Conservation (phyloP, 768 basidiomycete genomes). For the Podaxis sp. region DNA sequence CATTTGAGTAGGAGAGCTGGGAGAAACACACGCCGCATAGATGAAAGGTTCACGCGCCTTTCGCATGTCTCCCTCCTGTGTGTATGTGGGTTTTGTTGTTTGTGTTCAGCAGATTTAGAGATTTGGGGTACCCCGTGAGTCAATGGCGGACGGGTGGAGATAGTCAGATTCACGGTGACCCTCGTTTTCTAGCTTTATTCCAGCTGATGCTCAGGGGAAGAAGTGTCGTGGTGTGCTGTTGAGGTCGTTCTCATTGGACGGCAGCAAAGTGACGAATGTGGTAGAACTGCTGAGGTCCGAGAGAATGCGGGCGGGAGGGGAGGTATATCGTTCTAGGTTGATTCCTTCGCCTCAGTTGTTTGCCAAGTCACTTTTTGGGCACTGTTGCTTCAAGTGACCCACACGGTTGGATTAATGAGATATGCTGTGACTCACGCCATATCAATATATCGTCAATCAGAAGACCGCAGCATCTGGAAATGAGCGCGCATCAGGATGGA, state of each 20-base stretch:
- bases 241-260: not conserved
- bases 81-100: not conserved
- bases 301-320: too few relatives aligned
- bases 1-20: not conserved
- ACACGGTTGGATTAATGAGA: too few relatives aligned
- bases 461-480: too few relatives aligned
- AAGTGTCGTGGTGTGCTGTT: not conserved
- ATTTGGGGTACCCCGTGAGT: not conserved
- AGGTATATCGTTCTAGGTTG: too few relatives aligned
- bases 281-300: too few relatives aligned
- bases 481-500: too few relatives aligned
- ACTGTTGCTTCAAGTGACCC: too few relatives aligned
- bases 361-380: too few relatives aligned
- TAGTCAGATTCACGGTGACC: not conserved
- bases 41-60: not conserved
- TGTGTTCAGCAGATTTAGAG: not conserved
- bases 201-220: not conserved
- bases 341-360: too few relatives aligned
- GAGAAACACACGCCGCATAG: not conserved
- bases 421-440: too few relatives aligned
- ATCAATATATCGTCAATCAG: too few relatives aligned
- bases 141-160: not conserved
- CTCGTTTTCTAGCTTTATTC: not conserved
- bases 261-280: too few relatives aligned
- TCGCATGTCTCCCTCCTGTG: not conserved